A percentile compares a stretch with the other conserved stretches of the same genome.
These are phyloP conservation scores for Wilcoxina mikolae DNA, from an alignment of 495 filamentous ascomycete species.

Conservation along the genomic window DNA sequence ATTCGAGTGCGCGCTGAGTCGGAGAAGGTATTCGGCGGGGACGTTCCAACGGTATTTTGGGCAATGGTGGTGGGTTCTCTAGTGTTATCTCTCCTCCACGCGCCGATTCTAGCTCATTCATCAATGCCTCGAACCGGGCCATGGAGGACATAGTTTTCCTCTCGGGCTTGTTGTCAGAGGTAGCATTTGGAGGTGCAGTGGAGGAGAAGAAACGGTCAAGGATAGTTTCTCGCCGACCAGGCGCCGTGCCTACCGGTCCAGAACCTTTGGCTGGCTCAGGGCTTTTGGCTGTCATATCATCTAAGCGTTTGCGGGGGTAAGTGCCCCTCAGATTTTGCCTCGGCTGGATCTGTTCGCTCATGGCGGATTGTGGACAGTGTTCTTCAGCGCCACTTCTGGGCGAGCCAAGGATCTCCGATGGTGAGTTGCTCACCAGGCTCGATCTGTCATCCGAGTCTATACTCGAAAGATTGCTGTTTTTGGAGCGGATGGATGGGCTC, in stretches of 20 bases:
- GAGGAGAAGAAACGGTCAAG: constrained; percentile 28
- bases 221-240: constrained; percentile 24
- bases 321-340: no score
- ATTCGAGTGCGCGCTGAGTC: constrained; percentile 25
- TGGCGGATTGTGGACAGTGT: neutral
- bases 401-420: constrained; percentile 14
- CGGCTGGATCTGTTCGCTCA: constrained; percentile 3
- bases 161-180: no score
- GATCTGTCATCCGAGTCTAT: constrained; percentile 24
- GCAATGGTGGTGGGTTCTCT: neutral
- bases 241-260: neutral
- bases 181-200: constrained; percentile 11
- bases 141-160: constrained; percentile 22
- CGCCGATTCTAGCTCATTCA: constrained; percentile 18
- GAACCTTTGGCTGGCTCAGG: neutral
- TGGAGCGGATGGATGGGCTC: constrained; percentile 24
- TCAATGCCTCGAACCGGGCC: constrained; percentile 27
- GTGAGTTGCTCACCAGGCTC: constrained; percentile 17
- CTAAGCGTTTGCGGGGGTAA: no score
- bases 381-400: neutral
- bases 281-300: neutral
- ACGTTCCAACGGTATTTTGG: neutral
- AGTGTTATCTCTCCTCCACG: neutral
- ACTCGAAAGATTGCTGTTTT: constrained; percentile 25
- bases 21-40: constrained; percentile 24